Base-by-base conservation (phyloP, 108 stramenopile genomes). In the Seminavis robusta region DNA sequence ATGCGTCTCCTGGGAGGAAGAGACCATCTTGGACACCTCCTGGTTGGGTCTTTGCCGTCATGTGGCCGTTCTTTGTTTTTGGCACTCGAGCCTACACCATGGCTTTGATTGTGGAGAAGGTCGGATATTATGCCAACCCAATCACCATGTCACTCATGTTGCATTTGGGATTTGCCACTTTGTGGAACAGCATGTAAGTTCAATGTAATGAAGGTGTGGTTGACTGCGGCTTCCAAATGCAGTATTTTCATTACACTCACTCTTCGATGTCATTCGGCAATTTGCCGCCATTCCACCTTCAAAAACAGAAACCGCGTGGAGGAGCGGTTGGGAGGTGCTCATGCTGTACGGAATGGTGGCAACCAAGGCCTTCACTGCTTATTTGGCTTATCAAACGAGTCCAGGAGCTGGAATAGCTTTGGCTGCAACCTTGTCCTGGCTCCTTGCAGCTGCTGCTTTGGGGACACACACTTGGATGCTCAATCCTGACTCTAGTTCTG, bases 21-120 rank as follows among this genome's bases (percentile, higher is more conserved):
- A 10, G 19, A 30, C 49, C 49, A 29, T 50, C 49, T 11, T 50
- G 49, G 49, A 50, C 49, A 10, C 49, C 49, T 10, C 49, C 49
- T 27, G 49, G 49, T 13, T 50, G 10, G 13, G 49, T 50, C 13
- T 50, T 50, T 50, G 49, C 28, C 24, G 11, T 50, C 26, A 50
- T 50, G 49, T 50, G 49, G 49, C 49, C 49, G 17, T 17, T 50
- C 13, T 50, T 50, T 50, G 49, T 50, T 9, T 50, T 50, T 50
- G 49, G 49, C 13, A 29, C 27, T 10, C 49, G 49, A 19, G 49
- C 49, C 13, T 10, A 10, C 10, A 50, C 49, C 13, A 28, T 28
- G 10, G 28, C 27, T 13, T 15, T 50, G n/a, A 19, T 50, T 11
- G 26, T 26, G 10, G 13, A 10, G 11, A 29, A 29, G 27, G 13